Conservation (phyloP, 179 eudicot genomes). For the Corrigiola litoralis region DNA sequence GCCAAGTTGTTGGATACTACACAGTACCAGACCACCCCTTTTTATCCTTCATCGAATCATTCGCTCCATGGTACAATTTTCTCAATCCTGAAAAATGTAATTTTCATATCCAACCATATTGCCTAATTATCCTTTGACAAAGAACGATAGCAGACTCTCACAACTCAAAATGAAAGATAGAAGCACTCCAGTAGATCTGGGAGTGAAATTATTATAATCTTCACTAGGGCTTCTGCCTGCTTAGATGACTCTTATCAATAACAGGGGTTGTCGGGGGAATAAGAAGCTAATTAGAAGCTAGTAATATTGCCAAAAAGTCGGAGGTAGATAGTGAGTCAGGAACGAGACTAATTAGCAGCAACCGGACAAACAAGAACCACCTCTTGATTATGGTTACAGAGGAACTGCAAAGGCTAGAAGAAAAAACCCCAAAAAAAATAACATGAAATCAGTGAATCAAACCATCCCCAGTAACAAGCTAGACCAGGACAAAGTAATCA, state of each 20-base stretch:
- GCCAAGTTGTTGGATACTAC: neutral
- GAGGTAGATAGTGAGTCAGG: neutral
- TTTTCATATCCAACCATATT: no score
- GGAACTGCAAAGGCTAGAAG: constrained; percentile 61
- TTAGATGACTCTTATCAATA: constrained; percentile 9
- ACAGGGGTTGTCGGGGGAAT: neutral
- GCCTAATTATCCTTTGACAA: no score
- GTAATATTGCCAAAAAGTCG: neutral
- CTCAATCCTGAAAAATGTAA: neutral
- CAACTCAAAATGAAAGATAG: no score
- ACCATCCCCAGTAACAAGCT: neutral
- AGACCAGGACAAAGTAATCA: neutral
- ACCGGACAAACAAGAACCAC: neutral
- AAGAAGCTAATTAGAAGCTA: constrained; percentile 3
- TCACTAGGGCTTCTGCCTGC: neutral
- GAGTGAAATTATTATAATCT: neutral
- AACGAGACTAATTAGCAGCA: neutral
- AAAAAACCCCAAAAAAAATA: constrained; percentile 7
- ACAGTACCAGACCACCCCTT: no score
- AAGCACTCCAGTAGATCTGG: no score
- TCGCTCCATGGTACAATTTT: no score
- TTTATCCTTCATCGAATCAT: no score
- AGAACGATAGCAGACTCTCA: no score
- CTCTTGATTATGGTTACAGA: constrained; percentile 41
- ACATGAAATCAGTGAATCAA: constrained; percentile 24